Evolutionary conservation across 768 basidiomycete genomes (phyloP).

Genomic region (Macrolepiota dolichaula): DNA sequence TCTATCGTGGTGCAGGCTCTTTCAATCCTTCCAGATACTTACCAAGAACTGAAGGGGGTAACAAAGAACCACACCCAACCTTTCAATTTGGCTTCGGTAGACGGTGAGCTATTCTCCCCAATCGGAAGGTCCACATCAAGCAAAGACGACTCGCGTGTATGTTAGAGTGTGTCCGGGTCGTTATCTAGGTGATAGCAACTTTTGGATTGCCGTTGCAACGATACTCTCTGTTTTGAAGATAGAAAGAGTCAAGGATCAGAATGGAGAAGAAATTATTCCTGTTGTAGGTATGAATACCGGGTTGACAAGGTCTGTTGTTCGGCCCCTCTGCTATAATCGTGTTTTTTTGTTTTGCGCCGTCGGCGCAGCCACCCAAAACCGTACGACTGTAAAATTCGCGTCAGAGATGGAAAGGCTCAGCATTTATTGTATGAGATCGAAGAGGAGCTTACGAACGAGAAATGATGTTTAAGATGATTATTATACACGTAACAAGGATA

Average conservation of each 20-base stretch:
- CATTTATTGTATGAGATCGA: no score
- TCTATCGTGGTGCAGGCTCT: slow-evolving; percentile 44
- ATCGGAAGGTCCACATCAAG: neutral
- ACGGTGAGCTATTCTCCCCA: neutral
- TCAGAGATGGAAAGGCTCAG: no score
- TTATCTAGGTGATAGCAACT: neutral
- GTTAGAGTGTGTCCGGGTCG: neutral
- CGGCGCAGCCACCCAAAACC: no score
- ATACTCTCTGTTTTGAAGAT: neutral
- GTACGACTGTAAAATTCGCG: no score
- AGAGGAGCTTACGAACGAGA: no score
- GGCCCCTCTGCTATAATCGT: neutral
- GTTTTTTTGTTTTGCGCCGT: no score
- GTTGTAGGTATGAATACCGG: neutral
- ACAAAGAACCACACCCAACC: neutral
- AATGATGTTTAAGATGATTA: no score
- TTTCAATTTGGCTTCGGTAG: slow-evolving; percentile 2
- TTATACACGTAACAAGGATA: no score
- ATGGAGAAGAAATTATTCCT: neutral
- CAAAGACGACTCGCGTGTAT: neutral
- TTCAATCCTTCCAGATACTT: slow-evolving; percentile 58
- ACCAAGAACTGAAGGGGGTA: slow-evolving; percentile 1
- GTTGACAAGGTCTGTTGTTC: neutral
- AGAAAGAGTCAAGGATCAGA: neutral
- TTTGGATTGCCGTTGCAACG: neutral